Percentiles rank a stretch among this genome's conserved stretches.
These are phyloP conservation scores for Juncus effusus DNA, from an alignment of 176 grass and related monocot genomes.

Conservation along the genomic window DNA sequence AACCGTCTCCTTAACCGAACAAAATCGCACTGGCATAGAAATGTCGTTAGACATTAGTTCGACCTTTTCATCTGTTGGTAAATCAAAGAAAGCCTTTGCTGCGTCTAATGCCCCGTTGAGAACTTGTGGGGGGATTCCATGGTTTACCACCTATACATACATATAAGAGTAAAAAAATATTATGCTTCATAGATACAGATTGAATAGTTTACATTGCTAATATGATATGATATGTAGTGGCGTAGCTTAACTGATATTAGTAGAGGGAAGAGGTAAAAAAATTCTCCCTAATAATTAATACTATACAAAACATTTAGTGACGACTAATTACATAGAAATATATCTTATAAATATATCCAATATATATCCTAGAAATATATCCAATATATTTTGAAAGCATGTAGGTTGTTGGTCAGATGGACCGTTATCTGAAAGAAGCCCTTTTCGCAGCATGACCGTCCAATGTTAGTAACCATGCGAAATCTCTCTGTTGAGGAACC, in stretches of 20 bases:
- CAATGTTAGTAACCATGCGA: constrained; percentile 36
- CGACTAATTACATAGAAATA: no score
- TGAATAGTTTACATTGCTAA: no score
- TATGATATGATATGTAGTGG: no score
- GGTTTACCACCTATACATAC: constrained; percentile 15
- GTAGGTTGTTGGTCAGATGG: no score
- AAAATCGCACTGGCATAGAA: constrained; percentile 18
- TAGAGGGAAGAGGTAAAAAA: no score
- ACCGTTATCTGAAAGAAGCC: constrained; percentile 63
- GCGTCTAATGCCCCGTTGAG: neutral
- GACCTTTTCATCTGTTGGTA: constrained; percentile 12
- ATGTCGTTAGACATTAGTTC: constrained; percentile 16
- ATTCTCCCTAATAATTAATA: no score
- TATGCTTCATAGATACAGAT: no score
- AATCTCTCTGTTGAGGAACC: constrained; percentile 22
- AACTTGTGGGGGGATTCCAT: constrained; percentile 5
- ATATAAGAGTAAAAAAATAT: neutral
- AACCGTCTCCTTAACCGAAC: constrained; percentile 12
- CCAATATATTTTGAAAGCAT: no score
- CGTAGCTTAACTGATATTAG: no score
- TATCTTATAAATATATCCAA: no score
- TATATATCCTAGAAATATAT: no score
- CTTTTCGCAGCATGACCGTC: constrained; percentile 39
- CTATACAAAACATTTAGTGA: no score
- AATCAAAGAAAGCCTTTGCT: constrained; percentile 26